phyloP scores from a whole-genome alignment of 2,329 filamentous ascomycete genomes.

The Phaeosphaeria sp. region DNA sequence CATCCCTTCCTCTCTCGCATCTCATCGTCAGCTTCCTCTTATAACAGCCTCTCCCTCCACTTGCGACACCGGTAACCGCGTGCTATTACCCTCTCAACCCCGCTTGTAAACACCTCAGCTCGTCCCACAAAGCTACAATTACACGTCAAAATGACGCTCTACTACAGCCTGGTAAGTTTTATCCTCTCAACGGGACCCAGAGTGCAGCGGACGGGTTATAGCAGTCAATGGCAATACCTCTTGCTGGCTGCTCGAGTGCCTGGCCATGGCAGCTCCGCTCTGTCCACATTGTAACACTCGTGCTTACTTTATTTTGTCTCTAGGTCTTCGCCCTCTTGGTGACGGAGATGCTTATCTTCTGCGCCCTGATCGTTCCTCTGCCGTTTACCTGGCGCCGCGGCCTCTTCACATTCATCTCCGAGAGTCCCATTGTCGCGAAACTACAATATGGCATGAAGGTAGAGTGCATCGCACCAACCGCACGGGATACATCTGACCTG shows the following conservation, averaged over 20 bases:
- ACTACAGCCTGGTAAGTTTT: constrained; percentile 68
- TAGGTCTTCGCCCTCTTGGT: constrained; percentile 86
- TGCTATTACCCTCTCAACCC: constrained; percentile 20
- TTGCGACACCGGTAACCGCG: background rate
- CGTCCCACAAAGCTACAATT: constrained; percentile 25
- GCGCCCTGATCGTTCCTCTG: constrained; percentile 82
- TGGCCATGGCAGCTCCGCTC: background rate
- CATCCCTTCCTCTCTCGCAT: constrained; percentile 4
- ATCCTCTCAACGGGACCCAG: background rate
- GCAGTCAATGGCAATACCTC: constrained; percentile 11
- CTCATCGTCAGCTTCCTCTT: background rate
- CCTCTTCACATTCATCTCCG: constrained; percentile 95
- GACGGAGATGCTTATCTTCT: constrained; percentile 82
- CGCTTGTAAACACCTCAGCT: constrained; percentile 28
- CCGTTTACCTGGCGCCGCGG: constrained; percentile 85
- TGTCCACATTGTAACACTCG: constrained; percentile 17
- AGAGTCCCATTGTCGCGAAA: constrained; percentile 84
- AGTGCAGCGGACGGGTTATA: background rate
- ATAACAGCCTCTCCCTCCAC: background rate
- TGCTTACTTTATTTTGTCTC: constrained; percentile 34
- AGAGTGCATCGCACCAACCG: constrained; percentile 14
- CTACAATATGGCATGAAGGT: constrained; percentile 96
- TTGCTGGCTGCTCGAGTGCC: constrained; percentile 10
- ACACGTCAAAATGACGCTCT: constrained; percentile 68
- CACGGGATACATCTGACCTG: constrained; percentile 14